Percentiles rank a stretch among this genome's conserved stretches.
Evolutionary conservation across 78 protist species (phyloP).

Genomic region (Pigoraptor vietnamica): DNA sequence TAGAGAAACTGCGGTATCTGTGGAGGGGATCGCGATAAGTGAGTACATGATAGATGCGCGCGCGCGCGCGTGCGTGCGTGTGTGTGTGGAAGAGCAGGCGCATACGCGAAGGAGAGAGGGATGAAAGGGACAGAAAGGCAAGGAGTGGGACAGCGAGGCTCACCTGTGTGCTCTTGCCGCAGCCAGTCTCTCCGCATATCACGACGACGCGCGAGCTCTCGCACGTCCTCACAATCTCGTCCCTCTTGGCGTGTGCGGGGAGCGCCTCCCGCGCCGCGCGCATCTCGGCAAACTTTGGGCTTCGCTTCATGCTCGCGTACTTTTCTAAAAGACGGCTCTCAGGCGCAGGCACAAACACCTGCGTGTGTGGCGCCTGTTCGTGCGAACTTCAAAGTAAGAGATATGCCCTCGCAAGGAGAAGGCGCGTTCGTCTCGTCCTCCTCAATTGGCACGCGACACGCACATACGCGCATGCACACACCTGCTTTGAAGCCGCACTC

Average conservation of each 20-base stretch:
- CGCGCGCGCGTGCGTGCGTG: too few relatives aligned
- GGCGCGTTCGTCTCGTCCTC: too few relatives aligned
- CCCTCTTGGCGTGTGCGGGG: neutral
- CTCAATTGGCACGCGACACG: neutral
- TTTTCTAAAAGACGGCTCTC: neutral
- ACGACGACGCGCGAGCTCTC: neutral
- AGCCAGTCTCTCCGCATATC: conserved; percentile 13
- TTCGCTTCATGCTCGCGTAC: neutral
- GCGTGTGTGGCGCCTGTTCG: too few relatives aligned
- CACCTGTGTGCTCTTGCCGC: conserved; percentile 9
- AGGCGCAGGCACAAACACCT: too few relatives aligned
- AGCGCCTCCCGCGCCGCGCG: neutral
- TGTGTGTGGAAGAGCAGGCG: too few relatives aligned
- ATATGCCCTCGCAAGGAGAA: neutral
- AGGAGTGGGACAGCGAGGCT: neutral
- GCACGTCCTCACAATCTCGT: neutral
- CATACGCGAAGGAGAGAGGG: too few relatives aligned
- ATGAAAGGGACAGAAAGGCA: too few relatives aligned
- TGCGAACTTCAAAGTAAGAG: too few relatives aligned
- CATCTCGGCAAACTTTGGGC: neutral
- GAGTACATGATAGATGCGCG: too few relatives aligned
- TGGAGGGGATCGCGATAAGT: neutral
- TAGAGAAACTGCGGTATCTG: neutral
- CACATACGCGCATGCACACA: neutral
- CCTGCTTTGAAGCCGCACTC: neutral